Evolutionary conservation across 106 monocot species (phyloP).

Genomic region (Dendrobium nobile): DNA sequence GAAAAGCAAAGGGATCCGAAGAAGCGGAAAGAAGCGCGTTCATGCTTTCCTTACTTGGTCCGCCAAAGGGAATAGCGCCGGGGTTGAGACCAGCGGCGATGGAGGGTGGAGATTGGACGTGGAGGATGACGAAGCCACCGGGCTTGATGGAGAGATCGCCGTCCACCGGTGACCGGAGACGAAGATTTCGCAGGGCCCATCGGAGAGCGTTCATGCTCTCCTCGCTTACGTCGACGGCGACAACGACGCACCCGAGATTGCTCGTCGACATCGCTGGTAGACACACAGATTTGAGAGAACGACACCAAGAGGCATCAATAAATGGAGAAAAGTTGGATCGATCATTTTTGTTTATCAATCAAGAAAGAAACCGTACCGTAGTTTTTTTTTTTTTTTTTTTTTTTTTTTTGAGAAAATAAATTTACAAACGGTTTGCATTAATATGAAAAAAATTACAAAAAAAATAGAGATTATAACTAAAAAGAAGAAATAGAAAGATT

Average conservation of each 20-base stretch:
- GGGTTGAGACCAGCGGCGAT: constrained; percentile 77
- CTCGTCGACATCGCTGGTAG: constrained; percentile 39
- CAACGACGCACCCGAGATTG: constrained; percentile 70
- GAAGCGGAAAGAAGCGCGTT: neutral
- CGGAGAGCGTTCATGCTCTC: constrained; percentile 86
- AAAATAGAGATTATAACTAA: no score
- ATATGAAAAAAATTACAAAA: no score
- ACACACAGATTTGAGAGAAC: neutral
- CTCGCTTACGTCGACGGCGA: constrained; percentile 86
- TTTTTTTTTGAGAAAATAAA: no score
- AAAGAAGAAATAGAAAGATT: no score
- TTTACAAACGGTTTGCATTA: no score
- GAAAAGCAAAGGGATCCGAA: neutral
- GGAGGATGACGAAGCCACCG: constrained; percentile 61
- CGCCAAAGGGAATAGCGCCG: constrained; percentile 85
- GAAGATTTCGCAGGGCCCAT: constrained; percentile 85
- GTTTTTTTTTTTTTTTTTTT: no score
- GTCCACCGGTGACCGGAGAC: constrained; percentile 26
- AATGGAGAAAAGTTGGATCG: no score
- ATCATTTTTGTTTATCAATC: no score
- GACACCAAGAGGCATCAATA: neutral
- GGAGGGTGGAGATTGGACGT: constrained; percentile 72
- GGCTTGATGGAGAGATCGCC: constrained; percentile 7
- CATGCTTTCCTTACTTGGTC: constrained; percentile 44
- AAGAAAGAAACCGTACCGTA: no score